Base-by-base conservation (phyloP, 192 early-diverging fungal species). In the Paraglomus occultum region DNA sequence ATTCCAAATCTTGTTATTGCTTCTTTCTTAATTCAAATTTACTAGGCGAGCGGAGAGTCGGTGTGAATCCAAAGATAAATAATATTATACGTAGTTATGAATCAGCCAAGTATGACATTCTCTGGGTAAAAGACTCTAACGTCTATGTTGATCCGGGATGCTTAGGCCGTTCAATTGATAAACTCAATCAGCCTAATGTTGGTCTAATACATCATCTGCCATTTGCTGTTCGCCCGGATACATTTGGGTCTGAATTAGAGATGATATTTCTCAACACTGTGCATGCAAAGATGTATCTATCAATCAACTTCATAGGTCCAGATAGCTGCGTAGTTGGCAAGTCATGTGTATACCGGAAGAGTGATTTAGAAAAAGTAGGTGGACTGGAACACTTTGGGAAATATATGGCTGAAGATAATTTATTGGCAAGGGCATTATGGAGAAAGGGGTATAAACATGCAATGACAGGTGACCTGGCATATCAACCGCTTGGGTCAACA, bases 61-160 rank as follows among this genome's bases (percentile, higher is more conserved):
- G 94, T 45, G 88, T 91, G 55, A 99, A 99, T 76, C 97, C 97
- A 15, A 99, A 99, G 77, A 89, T 98, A 71, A 94, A 94, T 81
- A 96, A 96, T 83, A 82, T 99, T 84, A 75, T 95, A 18, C 85
- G 87, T 55, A 90, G 90, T 8, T 97, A 93, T 75, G 80, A 87
- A 47, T 76, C 77, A 18, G 86, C 91, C 7, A 87, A 89, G 68
- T 80, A 93, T 76, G 93, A 96, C 71, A 88, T 97, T 70, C 74
- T 99, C 42, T 99, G 97, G 97, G 91, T 97, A 69, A 84, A 91
- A 20, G 97, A 99, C 76, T 93, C 91, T 6, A 97, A 97, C 80
- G 88, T 99, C 8, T 84, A 80, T 62, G 88, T 92, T 1, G 86
- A 93, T 50, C 82, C 86, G 14, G 89, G 89, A 12, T 89, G 88